These are phyloP conservation scores for Pseudisothecium myosuroides DNA, from an alignment of 225 moss, liverwort and hornwort genomes.

Conservation along the genomic window DNA sequence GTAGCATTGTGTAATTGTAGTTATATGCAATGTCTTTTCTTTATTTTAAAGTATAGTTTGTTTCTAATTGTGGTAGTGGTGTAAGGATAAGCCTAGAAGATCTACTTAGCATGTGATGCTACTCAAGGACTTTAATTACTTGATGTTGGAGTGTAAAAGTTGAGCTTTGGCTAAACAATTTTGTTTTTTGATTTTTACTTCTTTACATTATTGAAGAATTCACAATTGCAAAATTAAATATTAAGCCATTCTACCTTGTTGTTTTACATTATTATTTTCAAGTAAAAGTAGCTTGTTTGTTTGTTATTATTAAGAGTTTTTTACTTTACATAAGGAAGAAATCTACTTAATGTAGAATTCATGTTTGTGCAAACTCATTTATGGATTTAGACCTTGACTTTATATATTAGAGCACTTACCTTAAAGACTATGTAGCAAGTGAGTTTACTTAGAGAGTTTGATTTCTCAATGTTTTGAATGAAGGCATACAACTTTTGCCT, in stretches of 20 bases:
- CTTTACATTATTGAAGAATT: no score
- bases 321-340: neutral
- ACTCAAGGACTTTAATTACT: neutral
- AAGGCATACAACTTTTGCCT: neutral
- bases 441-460: neutral
- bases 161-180: neutral
- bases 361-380: neutral
- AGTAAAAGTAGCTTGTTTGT: neutral
- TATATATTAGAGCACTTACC: neutral
- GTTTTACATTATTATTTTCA: neutral
- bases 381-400: neutral
- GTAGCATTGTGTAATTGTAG: neutral
- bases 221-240: neutral
- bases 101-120: neutral
- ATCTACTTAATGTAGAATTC: no score
- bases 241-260: neutral
- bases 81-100: neutral
- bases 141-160: neutral
- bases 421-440: neutral
- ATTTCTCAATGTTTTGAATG: neutral
- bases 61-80: neutral
- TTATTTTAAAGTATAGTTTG: neutral
- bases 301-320: neutral
- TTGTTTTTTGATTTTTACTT: neutral
- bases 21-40: neutral